Evolutionary conservation across 2,329 filamentous ascomycete genomes (phyloP).

Genomic region (Botryotinia narcissicola): DNA sequence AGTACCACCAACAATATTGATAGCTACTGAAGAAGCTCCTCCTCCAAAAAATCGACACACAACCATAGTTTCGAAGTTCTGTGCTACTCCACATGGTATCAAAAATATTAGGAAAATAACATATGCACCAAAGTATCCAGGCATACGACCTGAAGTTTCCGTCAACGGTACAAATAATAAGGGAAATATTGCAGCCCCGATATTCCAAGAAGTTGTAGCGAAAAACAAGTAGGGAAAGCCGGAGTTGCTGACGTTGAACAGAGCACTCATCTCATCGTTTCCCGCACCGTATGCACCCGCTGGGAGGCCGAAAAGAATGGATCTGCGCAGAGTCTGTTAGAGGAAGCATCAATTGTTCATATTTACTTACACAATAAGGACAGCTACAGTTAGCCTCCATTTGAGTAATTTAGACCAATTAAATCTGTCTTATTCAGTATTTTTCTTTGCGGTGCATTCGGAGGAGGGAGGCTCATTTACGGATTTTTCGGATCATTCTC

Average conservation of each 20-base stretch:
- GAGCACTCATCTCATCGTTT: constrained; percentile 37
- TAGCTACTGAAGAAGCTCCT: constrained; percentile 31
- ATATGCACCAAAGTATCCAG: constrained; percentile 33
- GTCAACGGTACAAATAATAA: constrained; percentile 44
- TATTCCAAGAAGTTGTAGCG: constrained; percentile 43
- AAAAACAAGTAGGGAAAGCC: constrained; percentile 44
- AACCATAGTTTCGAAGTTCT: constrained; percentile 35
- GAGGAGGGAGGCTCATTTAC: neutral
- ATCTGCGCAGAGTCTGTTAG: constrained; percentile 28
- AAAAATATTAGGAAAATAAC: constrained; percentile 34
- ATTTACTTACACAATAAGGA: neutral
- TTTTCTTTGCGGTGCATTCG: neutral
- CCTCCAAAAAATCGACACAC: constrained; percentile 36
- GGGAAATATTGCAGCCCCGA: constrained; percentile 44
- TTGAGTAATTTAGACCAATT: constrained; percentile 9
- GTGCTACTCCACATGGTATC: constrained; percentile 38
- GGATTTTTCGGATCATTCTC: constrained; percentile 12
- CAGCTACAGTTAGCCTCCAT: constrained; percentile 11
- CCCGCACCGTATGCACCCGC: constrained; percentile 34
- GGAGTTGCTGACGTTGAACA: constrained; percentile 41
- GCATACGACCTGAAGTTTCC: constrained; percentile 40
- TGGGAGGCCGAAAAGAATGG: constrained; percentile 41
- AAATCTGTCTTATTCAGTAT: neutral
- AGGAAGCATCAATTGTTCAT: neutral
- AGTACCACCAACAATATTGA: constrained; percentile 26